Evolutionary conservation across 768 basidiomycete species (phyloP).

Genomic region (Tylopilus vinaceipallidus): DNA sequence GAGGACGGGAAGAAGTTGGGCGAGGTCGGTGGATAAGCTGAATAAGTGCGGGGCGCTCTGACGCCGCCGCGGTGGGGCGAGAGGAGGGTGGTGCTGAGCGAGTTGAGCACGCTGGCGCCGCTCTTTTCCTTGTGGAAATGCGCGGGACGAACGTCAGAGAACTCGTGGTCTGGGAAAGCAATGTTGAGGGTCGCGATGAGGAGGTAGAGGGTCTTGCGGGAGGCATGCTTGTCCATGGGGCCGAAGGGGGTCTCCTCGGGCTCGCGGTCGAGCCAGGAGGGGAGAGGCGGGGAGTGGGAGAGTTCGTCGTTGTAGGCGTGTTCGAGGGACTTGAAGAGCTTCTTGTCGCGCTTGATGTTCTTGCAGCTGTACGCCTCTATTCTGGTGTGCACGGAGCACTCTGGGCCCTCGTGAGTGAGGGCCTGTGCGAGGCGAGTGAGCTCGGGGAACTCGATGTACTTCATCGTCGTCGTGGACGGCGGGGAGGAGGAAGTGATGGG

Average conservation of each 20-base stretch:
- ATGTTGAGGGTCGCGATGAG: conserved; percentile 96
- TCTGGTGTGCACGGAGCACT: conserved; percentile 86
- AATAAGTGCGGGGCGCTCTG: conserved; percentile 76
- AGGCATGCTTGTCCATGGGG: conserved; percentile 78
- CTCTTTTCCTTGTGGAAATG: conserved; percentile 85
- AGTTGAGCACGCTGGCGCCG: conserved; percentile 74
- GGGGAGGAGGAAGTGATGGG: not conserved
- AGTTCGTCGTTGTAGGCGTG: conserved; percentile 75
- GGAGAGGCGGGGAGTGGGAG: conserved; percentile 80
- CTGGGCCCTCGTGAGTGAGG: conserved; percentile 82
- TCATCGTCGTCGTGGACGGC: conserved; percentile 49
- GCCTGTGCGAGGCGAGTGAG: conserved; percentile 73
- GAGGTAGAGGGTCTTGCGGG: conserved; percentile 91
- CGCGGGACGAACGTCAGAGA: conserved; percentile 85
- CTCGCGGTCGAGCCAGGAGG: conserved; percentile 71
- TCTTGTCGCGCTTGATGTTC: conserved; percentile 95
- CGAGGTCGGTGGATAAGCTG: conserved; percentile 76
- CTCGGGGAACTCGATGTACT: conserved; percentile 85
- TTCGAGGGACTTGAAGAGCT: conserved; percentile 91
- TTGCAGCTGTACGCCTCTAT: conserved; percentile 99
- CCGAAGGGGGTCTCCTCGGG: conserved; percentile 87
- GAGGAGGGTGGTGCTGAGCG: conserved; percentile 79
- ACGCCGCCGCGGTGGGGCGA: conserved; percentile 67
- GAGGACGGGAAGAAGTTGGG: conserved; percentile 76
- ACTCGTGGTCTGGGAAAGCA: conserved; percentile 97